Evolutionary conservation across 2,329 filamentous ascomycete genomes (phyloP).

Genomic region (Incumbomyces lentus): DNA sequence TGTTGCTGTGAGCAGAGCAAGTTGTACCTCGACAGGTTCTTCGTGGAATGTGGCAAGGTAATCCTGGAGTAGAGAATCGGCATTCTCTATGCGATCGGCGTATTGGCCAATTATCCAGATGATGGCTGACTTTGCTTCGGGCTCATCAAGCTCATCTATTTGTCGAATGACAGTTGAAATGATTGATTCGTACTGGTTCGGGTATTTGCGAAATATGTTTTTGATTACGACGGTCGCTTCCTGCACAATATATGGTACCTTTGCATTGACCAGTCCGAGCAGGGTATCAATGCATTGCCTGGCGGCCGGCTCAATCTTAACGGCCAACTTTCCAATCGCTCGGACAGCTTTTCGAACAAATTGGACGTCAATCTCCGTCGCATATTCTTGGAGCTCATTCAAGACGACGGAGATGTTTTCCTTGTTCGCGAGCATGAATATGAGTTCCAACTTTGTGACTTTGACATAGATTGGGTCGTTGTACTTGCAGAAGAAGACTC

Average conservation of each 20-base stretch:
- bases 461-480: conserved; percentile 99
- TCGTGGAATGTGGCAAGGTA: conserved; percentile 90
- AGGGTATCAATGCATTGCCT: conserved; percentile 84
- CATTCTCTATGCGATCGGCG: conserved; percentile 93
- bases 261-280: conserved; percentile 89
- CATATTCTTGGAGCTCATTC: conserved; percentile 87
- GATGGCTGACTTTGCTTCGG: conserved; percentile 95
- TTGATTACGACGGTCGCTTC: conserved; percentile 97
- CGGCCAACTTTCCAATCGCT: conserved; percentile 93
- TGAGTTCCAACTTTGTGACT: conserved; percentile 94
- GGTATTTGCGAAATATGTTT: conserved; percentile 98
- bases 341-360: conserved; percentile 96
- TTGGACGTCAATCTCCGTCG: conserved; percentile 96
- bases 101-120: conserved; percentile 99
- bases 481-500: conserved; percentile 99
- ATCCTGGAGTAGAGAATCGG: conserved; percentile 84
- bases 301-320: conserved; percentile 95
- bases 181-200: conserved; percentile 96
- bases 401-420: conserved; percentile 92
- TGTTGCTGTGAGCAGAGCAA: conserved; percentile 86
- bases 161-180: conserved; percentile 94
- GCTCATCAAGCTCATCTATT: conserved; percentile 89
- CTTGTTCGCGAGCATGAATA: conserved; percentile 96
- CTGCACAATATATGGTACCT: conserved; percentile 96
- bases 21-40: conserved; percentile 88